Base-by-base conservation (phyloP, 2,329 filamentous ascomycete species). In the Orbilia oligospora region DNA sequence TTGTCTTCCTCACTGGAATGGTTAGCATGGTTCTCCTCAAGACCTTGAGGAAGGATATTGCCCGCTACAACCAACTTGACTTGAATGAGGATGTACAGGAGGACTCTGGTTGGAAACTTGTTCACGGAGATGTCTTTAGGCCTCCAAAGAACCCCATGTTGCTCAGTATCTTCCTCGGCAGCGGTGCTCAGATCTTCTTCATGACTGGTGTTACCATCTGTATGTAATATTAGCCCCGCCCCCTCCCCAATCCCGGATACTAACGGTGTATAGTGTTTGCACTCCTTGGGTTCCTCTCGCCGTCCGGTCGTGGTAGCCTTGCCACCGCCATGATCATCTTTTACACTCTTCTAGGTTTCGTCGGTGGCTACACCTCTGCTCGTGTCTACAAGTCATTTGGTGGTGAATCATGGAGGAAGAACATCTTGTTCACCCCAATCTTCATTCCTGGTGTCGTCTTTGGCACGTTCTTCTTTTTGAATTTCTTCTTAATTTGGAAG, bases 81-180 rank as follows among this genome's bases (percentile, higher is more conserved):
- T 87, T 94, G 5, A 95, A 97, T 81, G 95, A 98, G 82, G 95
- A 94, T 38, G 93, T 98, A 0, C 94, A 97, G 84, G 96, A 99
- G 83, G 96, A 99, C 84, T 97, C 94, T 9, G 96, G 96, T 79
- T 99, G 96, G 96, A 99, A 99, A 86, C 87, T 99, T 58, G 94
- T 99, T 0, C 96, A 99, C 82, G 96, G 96, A 68, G 96, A 99
- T 84, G 95, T 98, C 36, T 99, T 99, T 88, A 92, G 96, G 71
- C 91, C 91, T 10, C 96, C 96, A 2, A 90, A 91, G 80, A 91
- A 92, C 77, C 92, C 94, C 0, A 88, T 99, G 30, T 87, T 97
- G 14, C 88, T 99, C 20, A 94, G 94, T 71, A 88, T 99, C 5
- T 88, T 99, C 80, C 88, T 97, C 49, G 96, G 96, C 75, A 98